These are phyloP conservation scores for Picea mariana DNA, from an alignment of 83 land plant genomes.

Conservation along the genomic window DNA sequence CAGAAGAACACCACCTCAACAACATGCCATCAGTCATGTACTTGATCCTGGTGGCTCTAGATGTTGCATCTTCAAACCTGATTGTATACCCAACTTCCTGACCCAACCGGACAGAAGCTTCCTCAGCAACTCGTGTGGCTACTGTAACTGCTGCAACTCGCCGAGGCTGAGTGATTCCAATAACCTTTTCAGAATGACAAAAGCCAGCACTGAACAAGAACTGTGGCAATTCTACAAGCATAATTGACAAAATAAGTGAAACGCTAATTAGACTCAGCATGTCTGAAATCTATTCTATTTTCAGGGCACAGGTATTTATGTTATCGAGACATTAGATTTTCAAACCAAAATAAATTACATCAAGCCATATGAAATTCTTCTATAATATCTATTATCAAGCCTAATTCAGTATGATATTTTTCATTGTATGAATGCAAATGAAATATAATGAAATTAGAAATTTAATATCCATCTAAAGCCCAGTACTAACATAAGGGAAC, in stretches of 20 bases:
- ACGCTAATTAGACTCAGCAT: background rate
- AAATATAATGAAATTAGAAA: too few species aligned
- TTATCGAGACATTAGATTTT: background rate
- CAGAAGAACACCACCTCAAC: constrained; percentile 50
- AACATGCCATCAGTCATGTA: constrained; percentile 98
- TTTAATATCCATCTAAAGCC: too few species aligned
- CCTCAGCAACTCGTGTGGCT: constrained; percentile 96
- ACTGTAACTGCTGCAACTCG: constrained; percentile 97
- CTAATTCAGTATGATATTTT: too few species aligned
- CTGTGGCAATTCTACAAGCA: constrained; percentile 83
- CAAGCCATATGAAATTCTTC: too few species aligned
- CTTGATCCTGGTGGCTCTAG: constrained; percentile 75
- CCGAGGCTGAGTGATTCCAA: constrained; percentile 95
- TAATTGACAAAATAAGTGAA: constrained; percentile 4
- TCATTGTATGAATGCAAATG: too few species aligned
- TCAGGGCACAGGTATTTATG: background rate
- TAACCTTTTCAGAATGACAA: constrained; percentile 65
- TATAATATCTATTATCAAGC: too few species aligned
- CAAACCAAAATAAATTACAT: background rate
- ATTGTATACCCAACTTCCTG: constrained; percentile 93
- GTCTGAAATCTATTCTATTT: background rate
- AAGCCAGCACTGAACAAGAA: constrained; percentile 76
- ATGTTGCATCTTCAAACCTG: constrained; percentile 90
- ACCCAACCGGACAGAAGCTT: constrained; percentile 77
- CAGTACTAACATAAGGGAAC: too few species aligned